A percentile compares a stretch with the other conserved stretches of the same genome.
Evolutionary conservation across 352 stramenopile genomes (phyloP).

Genomic region (Phytophthora citricola): DNA sequence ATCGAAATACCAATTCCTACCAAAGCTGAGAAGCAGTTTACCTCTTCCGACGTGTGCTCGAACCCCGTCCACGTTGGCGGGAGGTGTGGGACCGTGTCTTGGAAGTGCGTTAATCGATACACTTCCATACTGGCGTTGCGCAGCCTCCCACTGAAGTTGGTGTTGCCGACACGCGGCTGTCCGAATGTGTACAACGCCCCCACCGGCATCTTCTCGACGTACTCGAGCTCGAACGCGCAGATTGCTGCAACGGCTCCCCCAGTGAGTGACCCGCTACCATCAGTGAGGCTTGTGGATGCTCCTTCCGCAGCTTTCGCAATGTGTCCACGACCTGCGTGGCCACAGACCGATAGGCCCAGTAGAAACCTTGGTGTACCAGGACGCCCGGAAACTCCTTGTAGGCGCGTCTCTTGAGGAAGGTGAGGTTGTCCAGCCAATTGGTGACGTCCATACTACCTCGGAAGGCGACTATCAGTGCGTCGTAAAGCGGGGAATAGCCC

Average conservation of each 20-base stretch:
- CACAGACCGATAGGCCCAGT: conserved; percentile 80
- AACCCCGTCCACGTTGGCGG: conserved; percentile 82
- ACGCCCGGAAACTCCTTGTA: conserved; percentile 71
- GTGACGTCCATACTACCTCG: conserved; percentile 83
- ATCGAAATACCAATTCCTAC: neutral
- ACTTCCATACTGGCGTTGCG: conserved; percentile 63
- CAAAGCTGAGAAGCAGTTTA: conserved; percentile 22
- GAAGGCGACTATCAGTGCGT: conserved; percentile 76
- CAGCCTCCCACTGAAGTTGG: conserved; percentile 63
- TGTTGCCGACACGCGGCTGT: conserved; percentile 78
- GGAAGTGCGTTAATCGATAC: conserved; percentile 80
- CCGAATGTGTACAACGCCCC: conserved; percentile 76
- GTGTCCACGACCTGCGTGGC: conserved; percentile 50
- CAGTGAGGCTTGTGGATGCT: conserved; percentile 54
- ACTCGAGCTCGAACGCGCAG: conserved; percentile 77
- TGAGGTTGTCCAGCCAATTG: conserved; percentile 90
- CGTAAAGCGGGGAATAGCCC: conserved; percentile 62
- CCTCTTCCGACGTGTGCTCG: conserved; percentile 76
- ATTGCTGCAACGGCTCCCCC: conserved; percentile 76
- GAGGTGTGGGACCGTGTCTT: conserved; percentile 79
- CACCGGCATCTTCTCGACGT: conserved; percentile 65
- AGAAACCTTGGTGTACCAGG: conserved; percentile 80
- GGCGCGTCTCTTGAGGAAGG: conserved; percentile 75
- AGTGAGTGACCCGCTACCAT: conserved; percentile 82
- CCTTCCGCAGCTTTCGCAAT: conserved; percentile 38